Percentiles rank a stretch among this genome's conserved stretches.
phyloP scores from a whole-genome alignment of 2,329 filamentous ascomycete genomes.

The Graphilbum sp. region DNA sequence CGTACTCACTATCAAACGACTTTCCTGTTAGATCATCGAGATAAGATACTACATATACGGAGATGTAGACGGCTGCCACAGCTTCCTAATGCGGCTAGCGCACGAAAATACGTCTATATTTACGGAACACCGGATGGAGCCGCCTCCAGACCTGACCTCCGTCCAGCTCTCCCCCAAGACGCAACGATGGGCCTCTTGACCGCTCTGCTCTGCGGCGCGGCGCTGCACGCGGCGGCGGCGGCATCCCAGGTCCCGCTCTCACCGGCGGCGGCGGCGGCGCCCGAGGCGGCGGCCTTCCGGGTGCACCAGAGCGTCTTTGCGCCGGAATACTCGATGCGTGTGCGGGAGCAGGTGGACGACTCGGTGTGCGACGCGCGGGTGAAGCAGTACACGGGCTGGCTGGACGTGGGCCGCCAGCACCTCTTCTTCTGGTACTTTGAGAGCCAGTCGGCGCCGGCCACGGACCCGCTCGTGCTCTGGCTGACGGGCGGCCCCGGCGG shows the following conservation, averaged over 20 bases:
- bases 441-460: conserved; percentile 19
- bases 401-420: conserved; percentile 16
- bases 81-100: too few relatives aligned
- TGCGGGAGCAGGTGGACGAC: conserved; percentile 2
- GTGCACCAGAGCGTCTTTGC: conserved; percentile 1
- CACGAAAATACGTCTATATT: too few relatives aligned
- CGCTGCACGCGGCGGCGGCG: too few relatives aligned
- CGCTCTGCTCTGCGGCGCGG: too few relatives aligned
- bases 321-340: conserved; percentile 1
- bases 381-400: conserved; percentile 4
- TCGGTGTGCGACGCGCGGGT: conserved; percentile 1
- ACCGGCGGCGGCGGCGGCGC: not conserved
- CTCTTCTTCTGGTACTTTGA: conserved; percentile 54
- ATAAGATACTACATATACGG: too few relatives aligned
- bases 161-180: too few relatives aligned
- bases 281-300: not conserved
- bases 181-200: too few relatives aligned
- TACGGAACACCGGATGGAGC: too few relatives aligned
- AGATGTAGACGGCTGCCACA: too few relatives aligned
- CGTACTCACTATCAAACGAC: too few relatives aligned
- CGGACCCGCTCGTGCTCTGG: conserved; percentile 19
- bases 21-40: too few relatives aligned
- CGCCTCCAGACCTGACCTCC: too few relatives aligned
- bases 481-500: conserved; percentile 24
- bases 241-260: not conserved